Evolutionary conservation across 2,329 filamentous ascomycete genomes (phyloP).

Genomic region (Cercospora sesami): DNA sequence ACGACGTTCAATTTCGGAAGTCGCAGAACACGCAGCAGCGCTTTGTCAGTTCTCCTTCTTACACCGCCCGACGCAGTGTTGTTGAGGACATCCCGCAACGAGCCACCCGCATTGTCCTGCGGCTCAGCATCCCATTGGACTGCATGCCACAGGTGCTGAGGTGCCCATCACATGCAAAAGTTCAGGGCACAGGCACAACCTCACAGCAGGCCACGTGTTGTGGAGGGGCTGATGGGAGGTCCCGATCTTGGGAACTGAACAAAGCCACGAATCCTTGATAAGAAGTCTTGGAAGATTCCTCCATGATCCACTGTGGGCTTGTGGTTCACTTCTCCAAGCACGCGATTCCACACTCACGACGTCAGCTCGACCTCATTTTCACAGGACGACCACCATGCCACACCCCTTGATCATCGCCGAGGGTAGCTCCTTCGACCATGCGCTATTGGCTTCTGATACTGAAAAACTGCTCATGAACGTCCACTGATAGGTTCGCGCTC

Average conservation of each 20-base stretch:
- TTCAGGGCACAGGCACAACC: neutral
- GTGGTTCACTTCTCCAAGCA: neutral
- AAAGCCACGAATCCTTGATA: neutral
- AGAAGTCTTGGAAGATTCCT: neutral
- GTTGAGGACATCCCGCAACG: neutral
- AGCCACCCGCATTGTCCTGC: neutral
- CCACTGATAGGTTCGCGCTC: neutral
- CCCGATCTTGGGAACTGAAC: neutral
- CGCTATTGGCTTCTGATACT: neutral
- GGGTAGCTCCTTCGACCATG: neutral
- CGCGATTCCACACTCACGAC: neutral
- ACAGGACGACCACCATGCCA: neutral
- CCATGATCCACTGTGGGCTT: neutral
- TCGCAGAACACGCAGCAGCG: neutral
- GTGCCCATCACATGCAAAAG: constrained; percentile 4
- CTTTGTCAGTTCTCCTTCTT: neutral
- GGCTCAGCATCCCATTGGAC: neutral
- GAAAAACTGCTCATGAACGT: neutral
- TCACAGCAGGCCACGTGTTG: constrained; percentile 10
- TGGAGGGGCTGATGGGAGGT: constrained; percentile 2
- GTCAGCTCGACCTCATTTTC: neutral
- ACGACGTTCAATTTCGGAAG: neutral
- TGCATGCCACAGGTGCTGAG: neutral
- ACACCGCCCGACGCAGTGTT: neutral
- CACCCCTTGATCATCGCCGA: neutral